A percentile compares a stretch with the other conserved stretches of the same genome.
These are phyloP conservation scores for Liquidambar formosana DNA, from an alignment of 164 flowering plant species.

Conservation along the genomic window DNA sequence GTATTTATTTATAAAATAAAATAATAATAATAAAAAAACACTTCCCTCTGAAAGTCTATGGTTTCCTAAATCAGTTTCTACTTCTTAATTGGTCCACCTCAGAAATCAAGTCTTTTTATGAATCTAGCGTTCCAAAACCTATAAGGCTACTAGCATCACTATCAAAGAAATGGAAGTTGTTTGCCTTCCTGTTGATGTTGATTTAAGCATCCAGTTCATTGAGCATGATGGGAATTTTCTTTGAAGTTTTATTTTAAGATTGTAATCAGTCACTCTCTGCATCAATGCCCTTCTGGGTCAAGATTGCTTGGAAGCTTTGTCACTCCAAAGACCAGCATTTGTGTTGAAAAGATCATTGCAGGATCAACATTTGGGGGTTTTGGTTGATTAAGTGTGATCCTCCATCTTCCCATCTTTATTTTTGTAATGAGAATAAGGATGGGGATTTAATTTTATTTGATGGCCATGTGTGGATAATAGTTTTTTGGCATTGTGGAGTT, in stretches of 20 bases:
- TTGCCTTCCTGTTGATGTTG: too few species aligned
- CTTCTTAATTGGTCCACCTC: too few species aligned
- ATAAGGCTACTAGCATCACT: too few species aligned
- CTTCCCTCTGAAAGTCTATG: too few species aligned
- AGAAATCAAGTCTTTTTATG: too few species aligned
- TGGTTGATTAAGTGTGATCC: not conserved
- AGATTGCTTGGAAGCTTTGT: not conserved
- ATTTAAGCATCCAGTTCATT: not conserved
- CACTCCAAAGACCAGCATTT: not conserved
- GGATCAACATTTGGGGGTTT: not conserved
- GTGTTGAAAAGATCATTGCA: not conserved
- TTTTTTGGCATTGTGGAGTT: not conserved
- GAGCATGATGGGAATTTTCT: not conserved
- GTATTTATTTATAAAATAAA: too few species aligned
- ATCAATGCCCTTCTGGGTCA: not conserved
- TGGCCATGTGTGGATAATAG: not conserved
- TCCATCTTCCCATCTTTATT: not conserved
- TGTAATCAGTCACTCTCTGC: not conserved
- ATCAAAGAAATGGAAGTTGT: too few species aligned
- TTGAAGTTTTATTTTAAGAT: not conserved
- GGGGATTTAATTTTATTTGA: not conserved
- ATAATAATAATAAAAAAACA: too few species aligned
- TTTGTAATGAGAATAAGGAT: not conserved
- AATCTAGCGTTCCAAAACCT: too few species aligned
- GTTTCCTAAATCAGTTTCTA: too few species aligned